phyloP scores from a whole-genome alignment of 2,329 filamentous ascomycete species.

The Alternaria sp. region DNA sequence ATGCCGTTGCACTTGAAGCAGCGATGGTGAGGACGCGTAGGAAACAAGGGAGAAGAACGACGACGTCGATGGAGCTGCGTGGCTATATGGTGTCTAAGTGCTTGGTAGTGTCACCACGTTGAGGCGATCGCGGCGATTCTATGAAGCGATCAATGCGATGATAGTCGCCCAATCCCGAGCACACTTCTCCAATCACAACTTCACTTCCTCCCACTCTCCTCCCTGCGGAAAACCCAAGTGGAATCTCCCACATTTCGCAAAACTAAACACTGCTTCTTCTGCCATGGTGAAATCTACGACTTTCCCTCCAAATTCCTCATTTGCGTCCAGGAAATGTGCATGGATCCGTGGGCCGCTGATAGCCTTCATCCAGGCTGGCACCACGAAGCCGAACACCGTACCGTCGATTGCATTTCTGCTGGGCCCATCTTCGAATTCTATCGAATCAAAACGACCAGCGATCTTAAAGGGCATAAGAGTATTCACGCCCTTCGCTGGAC shows the following conservation, averaged over 20 bases:
- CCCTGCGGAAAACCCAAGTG: constrained; percentile 53
- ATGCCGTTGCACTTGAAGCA: background rate
- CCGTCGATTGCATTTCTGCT: constrained; percentile 41
- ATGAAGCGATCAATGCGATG: constrained; percentile 51
- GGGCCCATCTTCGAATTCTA: constrained; percentile 33
- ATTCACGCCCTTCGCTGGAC: constrained; percentile 41
- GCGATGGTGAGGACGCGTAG: background rate
- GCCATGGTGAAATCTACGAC: constrained; percentile 48
- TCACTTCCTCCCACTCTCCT: constrained; percentile 48
- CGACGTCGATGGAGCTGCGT: background rate
- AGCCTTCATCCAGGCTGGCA: constrained; percentile 50
- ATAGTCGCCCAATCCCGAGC: constrained; percentile 45
- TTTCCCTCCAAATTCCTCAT: constrained; percentile 42
- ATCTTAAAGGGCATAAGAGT: constrained; percentile 51
- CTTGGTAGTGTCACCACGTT: background rate
- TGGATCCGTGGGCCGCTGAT: constrained; percentile 50
- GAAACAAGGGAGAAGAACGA: background rate
- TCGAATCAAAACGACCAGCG: constrained; percentile 43
- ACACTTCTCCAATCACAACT: background rate
- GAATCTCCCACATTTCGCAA: constrained; percentile 51
- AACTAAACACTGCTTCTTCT: constrained; percentile 43
- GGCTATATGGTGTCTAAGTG: background rate
- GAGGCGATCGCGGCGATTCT: constrained; percentile 24
- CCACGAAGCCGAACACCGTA: constrained; percentile 49
- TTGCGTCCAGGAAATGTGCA: constrained; percentile 42